Base-by-base conservation (phyloP, 164 flowering plant species). In the Chimonanthus salicifolius region DNA sequence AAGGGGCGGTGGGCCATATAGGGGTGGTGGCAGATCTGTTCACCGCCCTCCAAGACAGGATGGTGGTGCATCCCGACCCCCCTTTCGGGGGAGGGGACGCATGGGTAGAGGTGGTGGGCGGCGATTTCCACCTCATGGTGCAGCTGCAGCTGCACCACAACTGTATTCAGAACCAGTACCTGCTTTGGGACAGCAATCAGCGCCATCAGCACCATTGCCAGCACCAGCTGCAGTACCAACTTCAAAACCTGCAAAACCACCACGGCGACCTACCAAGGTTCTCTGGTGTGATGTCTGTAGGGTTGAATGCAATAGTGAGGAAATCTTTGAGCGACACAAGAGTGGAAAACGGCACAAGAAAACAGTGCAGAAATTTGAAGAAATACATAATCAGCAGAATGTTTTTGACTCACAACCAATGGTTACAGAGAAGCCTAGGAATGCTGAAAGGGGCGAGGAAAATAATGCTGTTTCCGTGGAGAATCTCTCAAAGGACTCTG, bases 251-350 rank as follows among this genome's bases (percentile, higher is more conserved):
- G 64, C 72, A 1, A 50, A 78, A 62, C 67, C 80, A 63, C 46
- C 11, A 44, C 54, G 68, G 67, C 80, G 47, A 49, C 80, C 81
- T 58, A 78, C 78, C 6, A 76, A 69, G 9, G 71, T 72, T 49
- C 80, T 80, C 3, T 85, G 85, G 85, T 87, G 92, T 77, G 90
- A 87, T 74, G 82, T 89, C 49, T 89, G 92, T 62, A 82, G 84
- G 74, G 86, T 84, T 68, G 90, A 87, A 49, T 89, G 92, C 80
- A 86, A 78, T 69, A 87, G 77, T 68, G 58, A 58, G 72, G 87
- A 89, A 74, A 80, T 83, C 65, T 84, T 89, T 20, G 85, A 87
- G 78, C 84, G 80, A 74, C 92, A 89, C 78, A 83, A 77, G 75
- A 84, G 78, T 75, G 92, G 92, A 74, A 89, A 87, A 75, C 74